Base-by-base conservation (phyloP, 495 filamentous ascomycete species). In the Tetracladium setigerum region DNA sequence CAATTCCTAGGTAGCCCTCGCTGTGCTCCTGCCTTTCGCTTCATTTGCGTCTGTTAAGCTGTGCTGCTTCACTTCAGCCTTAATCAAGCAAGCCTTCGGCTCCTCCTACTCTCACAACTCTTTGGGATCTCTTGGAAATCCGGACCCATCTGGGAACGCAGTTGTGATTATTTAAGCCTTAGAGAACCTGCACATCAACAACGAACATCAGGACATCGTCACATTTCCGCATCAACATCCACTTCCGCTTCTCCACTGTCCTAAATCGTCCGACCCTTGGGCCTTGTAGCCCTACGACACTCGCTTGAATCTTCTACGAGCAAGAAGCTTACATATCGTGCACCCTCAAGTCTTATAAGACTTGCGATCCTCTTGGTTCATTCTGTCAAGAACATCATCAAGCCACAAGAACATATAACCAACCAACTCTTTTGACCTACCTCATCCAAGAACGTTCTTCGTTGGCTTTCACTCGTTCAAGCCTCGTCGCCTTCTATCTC, bases 11-110 rank as follows among this genome's bases (percentile, higher is more conserved):
- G 75, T 77, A 76, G 73, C 74, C 75, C 75, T 78, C 73, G 75
- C 71, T 62, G 75, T n/a, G 67, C 74, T 78, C 75, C 75, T 77
- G 72, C 77, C 75, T 75, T 71, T 79, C 73, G 72, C 74, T 78
- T 71, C 16, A 14, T 55, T 56, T 49, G 52, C 55, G 50, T 55
- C 3, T 27, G 22, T 27, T 27, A 27, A 27, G 22, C 22, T 27
- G 22, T 27, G 7, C 22, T 27, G 32, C n/a, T 37, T 3, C 3
- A 4, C n/a, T 5, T 14, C 34, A 17, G 34, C 34, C 34, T 17
- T 37, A 5, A 9, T 37, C 16, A 17, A 37, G 16, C 34, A 37
- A 17, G n/a, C 34, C n/a, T 37, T 17, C 34, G n/a, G 34, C 16
- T n/a, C 34, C n/a, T 14, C 34, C 34, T 14, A 2, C 34, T 37